Conservation (phyloP, 805 yeast species). For the Tetrapisispora taiwanensis region DNA sequence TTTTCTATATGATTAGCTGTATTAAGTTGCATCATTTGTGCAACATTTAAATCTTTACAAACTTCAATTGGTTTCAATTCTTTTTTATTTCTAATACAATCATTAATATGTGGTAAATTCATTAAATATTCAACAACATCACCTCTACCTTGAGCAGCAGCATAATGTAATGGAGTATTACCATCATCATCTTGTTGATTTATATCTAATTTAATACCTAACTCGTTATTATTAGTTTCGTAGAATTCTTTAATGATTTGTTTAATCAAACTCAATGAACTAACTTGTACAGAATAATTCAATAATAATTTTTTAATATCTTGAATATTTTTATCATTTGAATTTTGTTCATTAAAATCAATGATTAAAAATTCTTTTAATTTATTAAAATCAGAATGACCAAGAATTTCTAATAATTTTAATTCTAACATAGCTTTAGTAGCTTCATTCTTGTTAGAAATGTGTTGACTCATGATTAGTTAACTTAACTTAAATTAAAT, state of each 20-base stretch:
- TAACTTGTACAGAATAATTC: conserved; percentile 82
- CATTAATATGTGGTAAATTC: conserved; percentile 58
- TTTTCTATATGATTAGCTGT: conserved; percentile 71
- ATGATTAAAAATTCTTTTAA: conserved; percentile 12
- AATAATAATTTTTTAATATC: conserved; percentile 41
- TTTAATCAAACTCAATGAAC: conserved; percentile 48
- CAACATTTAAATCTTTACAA: conserved; percentile 49
- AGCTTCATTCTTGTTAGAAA: not conserved
- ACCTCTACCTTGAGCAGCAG: conserved; percentile 61
- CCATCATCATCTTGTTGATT: conserved; percentile 74
- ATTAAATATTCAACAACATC: conserved; percentile 68
- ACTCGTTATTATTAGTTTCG: not conserved
- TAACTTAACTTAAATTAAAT: no score
- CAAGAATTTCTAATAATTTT: conserved; percentile 50
- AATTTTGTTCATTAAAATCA: conserved; percentile 13
- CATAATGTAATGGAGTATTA: conserved; percentile 85
- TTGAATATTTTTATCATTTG: conserved; percentile 28
- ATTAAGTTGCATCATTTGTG: conserved; percentile 65
- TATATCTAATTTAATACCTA: conserved; percentile 37
- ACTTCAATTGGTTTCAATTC: conserved; percentile 77
- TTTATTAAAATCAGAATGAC: conserved; percentile 27
- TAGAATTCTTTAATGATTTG: conserved; percentile 33
- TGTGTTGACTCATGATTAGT: not conserved
- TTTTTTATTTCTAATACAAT: conserved; percentile 61
- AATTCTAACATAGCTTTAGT: conserved; percentile 44